Evolutionary conservation across 1,284 basidiomycete genomes (phyloP), one percentile per base, ranked within the genome.

Genomic region (Blastosporella zonata): DNA sequence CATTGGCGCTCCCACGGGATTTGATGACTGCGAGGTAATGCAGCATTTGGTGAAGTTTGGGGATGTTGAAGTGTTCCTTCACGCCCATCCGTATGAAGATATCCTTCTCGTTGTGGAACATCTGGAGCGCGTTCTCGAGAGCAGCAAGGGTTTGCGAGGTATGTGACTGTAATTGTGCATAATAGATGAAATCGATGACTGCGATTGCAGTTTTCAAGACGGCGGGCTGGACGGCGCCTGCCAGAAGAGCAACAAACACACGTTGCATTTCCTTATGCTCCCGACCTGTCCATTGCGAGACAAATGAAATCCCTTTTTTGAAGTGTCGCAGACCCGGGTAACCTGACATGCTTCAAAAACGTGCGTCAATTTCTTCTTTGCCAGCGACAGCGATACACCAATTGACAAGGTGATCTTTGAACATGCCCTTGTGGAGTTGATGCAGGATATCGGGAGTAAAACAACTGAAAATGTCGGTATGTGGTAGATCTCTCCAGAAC

Each of bases 171-270:
- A 62, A 66, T 40, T 64, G 59, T 1, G 67, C 60, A 3, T 68
- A 48, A 44, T 66, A 66, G 6, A 71, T 51, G 49, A 72, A 73
- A 46, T 73, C 67, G 0, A 73, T 33, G 13, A 33, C 10, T 4
- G 10, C 31, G 4, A 6, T 33, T 4, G 13, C n/a, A 15, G 31
- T 12, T 15, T 33, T 6, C 31, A 33, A 4, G n/a, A 33, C 31
- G 13, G 8, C 31, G 13, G 6, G 6, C 10, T 5, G 25, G 13
- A 33, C 31, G 3, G 10, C 6, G 13, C 31, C n/a, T 33, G 31
- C 31, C 8, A 33, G 3, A n/a, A 33, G 6, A 3, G 6, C 31
- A 6, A 33, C 3, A n/a, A 33, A 33, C 31, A 33, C n/a, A 6
- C n/a, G 8, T 15, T 37, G 12, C 36, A 37, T 37, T 12, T 20